These are phyloP conservation scores for Aspergillus chevalieri DNA, from an alignment of 2,329 filamentous ascomycete species.

Conservation along the genomic window DNA sequence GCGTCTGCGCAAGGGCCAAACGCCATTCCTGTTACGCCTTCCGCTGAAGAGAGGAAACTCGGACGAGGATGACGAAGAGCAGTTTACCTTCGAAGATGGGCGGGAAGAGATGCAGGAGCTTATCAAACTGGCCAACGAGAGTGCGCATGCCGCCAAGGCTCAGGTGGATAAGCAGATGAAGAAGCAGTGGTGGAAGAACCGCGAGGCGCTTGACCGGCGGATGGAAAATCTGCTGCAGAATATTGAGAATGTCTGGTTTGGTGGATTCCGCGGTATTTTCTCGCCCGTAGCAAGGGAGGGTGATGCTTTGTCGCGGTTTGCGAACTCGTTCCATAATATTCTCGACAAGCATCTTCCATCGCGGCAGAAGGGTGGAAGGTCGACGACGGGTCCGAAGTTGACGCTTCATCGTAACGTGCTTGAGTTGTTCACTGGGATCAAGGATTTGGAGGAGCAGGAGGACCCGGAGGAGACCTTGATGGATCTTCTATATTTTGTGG, in stretches of 20 bases:
- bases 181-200: constrained; percentile 81
- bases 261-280: constrained; percentile 92
- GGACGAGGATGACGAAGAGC: constrained; percentile 67
- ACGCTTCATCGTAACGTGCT: constrained; percentile 63
- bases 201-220: constrained; percentile 70
- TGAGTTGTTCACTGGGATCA: constrained; percentile 82
- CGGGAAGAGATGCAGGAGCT: constrained; percentile 76
- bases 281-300: constrained; percentile 62
- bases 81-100: constrained; percentile 78
- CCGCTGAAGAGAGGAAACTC: constrained; percentile 77
- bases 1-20: constrained; percentile 68
- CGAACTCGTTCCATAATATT: constrained; percentile 68
- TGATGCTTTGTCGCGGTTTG: constrained; percentile 66
- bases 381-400: constrained; percentile 45
- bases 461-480: constrained; percentile 86
- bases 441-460: constrained; percentile 61
- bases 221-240: constrained; percentile 73
- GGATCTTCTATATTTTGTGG: constrained; percentile 90
- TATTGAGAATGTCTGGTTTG: constrained; percentile 89
- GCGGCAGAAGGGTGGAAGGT: constrained; percentile 53
- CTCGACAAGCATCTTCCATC: constrained; percentile 83
- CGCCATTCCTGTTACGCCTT: constrained; percentile 79
- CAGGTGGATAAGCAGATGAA: constrained; percentile 69
- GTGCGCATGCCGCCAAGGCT: constrained; percentile 67
- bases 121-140: constrained; percentile 73